Evolutionary conservation across 192 early-diverging fungal genomes (phyloP), one percentile per base, ranked within the genome.

Genomic region (Gigaspora rosea): DNA sequence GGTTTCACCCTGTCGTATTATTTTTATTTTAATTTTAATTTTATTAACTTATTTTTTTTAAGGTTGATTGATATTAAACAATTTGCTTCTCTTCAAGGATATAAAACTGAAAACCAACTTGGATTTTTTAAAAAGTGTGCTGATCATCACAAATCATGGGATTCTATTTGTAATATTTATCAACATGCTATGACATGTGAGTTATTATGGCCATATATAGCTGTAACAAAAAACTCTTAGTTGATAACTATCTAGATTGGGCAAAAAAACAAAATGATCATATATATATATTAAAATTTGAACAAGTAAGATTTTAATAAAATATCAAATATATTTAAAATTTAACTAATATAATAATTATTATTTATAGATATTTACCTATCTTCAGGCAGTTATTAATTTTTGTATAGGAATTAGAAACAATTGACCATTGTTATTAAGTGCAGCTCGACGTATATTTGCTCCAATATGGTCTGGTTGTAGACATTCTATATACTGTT

Each of bases 161-260:
- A 70, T 51, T 70, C 68, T 11, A 51, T 70, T 20, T 70, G 68
- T 36, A 70, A 70, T n/a, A 70, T 70, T 6, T 70, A 70, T 3
- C 10, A 12, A 8, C 49, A 51, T 52, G 68, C 65, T 41, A 46
- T 67, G 36, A 9, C 65, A 12, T 27, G 22, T 20, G 65, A 67
- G 41, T 48, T 67, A 33, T 15, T 67, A 48, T 67, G 65, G 65
- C 65, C 65, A 46, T 67, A 67, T 46, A 35, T 67, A 16, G n/a
- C 9, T n/a, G 9, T 6, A 2, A 6, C 7, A 16, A 4, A 20
- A 35, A 67, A 67, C 65, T 33, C 5, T 47, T 33, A 6, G 65
- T 48, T 18, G 65, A 67, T 18, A 10, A 33, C 8, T 67, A 67
- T 67, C 13, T 67, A n/a, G 32, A 8, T 20, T 70, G 49, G 68